Conservation (phyloP, 2,329 filamentous ascomycete species). For the Xylariomycetidae sp. region DNA sequence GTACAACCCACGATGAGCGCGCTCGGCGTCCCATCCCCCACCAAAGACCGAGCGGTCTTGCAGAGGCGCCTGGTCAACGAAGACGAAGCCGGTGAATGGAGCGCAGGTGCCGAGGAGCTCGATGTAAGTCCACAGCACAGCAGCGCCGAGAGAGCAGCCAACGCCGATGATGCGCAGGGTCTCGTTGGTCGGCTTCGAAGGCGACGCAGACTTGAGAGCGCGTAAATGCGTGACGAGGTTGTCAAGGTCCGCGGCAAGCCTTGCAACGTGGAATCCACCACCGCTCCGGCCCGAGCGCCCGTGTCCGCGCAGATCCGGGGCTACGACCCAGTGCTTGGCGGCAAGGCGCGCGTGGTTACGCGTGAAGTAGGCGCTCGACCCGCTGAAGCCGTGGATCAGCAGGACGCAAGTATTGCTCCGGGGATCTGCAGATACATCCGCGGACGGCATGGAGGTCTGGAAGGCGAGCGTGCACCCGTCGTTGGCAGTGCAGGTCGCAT, state of each 20-base stretch:
- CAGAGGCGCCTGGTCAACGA: conserved; percentile 35
- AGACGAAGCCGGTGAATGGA: conserved; percentile 28
- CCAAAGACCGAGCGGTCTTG: conserved; percentile 30
- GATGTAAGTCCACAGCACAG: conserved; percentile 34
- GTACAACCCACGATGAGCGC: conserved; percentile 30
- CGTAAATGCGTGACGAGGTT: conserved; percentile 25
- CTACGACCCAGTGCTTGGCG: conserved; percentile 29
- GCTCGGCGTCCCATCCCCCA: conserved; percentile 26
- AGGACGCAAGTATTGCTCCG: conserved; percentile 24
- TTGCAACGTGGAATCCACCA: conserved; percentile 35
- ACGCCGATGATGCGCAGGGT: conserved; percentile 24
- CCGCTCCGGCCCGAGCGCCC: conserved; percentile 28
- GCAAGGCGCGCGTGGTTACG: conserved; percentile 27
- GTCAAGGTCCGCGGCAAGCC: conserved; percentile 31
- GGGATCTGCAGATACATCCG: conserved; percentile 5
- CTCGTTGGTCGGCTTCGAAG: conserved; percentile 1
- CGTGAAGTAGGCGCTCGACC: conserved; percentile 32
- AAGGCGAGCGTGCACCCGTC: conserved; percentile 30
- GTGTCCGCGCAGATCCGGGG: conserved; percentile 34
- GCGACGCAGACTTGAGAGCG: too few relatives aligned
- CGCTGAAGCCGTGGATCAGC: conserved; percentile 35
- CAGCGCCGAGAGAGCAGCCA: conserved; percentile 35
- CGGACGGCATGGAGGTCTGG: conserved; percentile 28
- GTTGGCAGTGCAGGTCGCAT: conserved; percentile 22
- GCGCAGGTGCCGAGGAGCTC: conserved; percentile 31